Evolutionary conservation across 306 rosid species (phyloP), one percentile per base, ranked within the genome.

Genomic region (Benincasa hispida): DNA sequence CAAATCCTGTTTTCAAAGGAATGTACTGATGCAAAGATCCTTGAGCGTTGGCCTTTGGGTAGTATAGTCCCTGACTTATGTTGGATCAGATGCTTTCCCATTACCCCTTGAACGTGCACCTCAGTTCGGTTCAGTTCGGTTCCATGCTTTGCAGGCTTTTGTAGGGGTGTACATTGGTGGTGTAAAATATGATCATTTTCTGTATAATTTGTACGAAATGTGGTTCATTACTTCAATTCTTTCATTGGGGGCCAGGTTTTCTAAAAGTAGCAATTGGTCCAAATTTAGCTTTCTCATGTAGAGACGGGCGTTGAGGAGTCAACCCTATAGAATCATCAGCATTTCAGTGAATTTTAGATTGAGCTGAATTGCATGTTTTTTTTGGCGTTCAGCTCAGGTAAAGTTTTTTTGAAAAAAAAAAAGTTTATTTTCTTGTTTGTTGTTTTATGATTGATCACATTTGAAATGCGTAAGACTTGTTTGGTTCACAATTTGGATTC

Each of bases 1-100:
- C 98, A 57, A 95, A 95, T 86, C 99, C 99, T 42, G 96, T 95
- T 83, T 95, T 95, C 92, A 95, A 92, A 89, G 99, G 99, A 51
- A 95, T 95, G 99, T 95, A 92, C 73, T 95, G 86, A 89, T 74
- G 83, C 85, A 28, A 77, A 61, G 80, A 81, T n/a, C 73, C 45
- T 83, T 65, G 75, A 72, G 76, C 81, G 51, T 48, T 66, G 75
- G 83, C 53, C 10, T 24, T 35, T 69, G 21, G 60, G 75, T 4
- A 78, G 85, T 17, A n/a, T 76, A 69, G 45, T 63, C 81, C 76
- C 79, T 48, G 81, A 69, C 77, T 2, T 65, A 73, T 70, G 77
- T 63, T 65, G 55, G 8, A 78, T 75, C 80, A 69, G 47, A 48
- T 47, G 76, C 76, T 48, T 18, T 15, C 42, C 25, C 2, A 10